phyloP scores from a whole-genome alignment of 345 rosid species.

The Toxicodendron radicans region DNA sequence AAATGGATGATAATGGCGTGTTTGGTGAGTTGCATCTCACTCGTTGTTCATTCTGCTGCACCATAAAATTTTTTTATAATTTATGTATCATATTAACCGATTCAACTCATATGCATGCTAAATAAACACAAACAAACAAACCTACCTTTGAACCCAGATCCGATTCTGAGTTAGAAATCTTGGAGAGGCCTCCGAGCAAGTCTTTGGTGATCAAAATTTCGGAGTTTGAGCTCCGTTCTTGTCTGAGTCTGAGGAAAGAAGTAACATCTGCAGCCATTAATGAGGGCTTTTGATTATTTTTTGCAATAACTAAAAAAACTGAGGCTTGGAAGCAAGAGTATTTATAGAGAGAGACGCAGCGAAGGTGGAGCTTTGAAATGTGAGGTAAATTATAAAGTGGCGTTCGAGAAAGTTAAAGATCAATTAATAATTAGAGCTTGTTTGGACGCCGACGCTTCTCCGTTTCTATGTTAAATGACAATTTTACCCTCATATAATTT shows the following conservation, averaged over 20 bases:
- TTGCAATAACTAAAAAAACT: neutral
- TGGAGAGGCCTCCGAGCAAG: neutral
- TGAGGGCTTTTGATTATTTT: too few species aligned
- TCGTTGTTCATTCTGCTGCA: conserved; percentile 4
- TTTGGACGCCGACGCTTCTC: neutral
- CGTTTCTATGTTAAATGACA: neutral
- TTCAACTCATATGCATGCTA: too few species aligned
- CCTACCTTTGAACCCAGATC: neutral
- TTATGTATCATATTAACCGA: neutral
- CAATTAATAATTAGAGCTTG: neutral
- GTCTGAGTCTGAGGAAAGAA: neutral
- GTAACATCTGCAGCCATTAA: neutral
- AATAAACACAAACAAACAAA: too few species aligned
- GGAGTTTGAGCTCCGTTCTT: neutral
- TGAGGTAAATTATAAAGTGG: neutral
- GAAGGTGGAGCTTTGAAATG: neutral
- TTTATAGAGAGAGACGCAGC: neutral
- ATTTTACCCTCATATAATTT: neutral
- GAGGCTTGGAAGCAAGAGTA: neutral
- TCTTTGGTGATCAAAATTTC: neutral
- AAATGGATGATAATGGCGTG: conserved; percentile 17
- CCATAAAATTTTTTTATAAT: neutral
- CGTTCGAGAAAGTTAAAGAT: neutral
- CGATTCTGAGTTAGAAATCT: neutral
- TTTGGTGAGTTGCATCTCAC: conserved; percentile 23